phyloP scores from a whole-genome alignment of 208 protist genomes.

The Wallacemonas sp. region DNA sequence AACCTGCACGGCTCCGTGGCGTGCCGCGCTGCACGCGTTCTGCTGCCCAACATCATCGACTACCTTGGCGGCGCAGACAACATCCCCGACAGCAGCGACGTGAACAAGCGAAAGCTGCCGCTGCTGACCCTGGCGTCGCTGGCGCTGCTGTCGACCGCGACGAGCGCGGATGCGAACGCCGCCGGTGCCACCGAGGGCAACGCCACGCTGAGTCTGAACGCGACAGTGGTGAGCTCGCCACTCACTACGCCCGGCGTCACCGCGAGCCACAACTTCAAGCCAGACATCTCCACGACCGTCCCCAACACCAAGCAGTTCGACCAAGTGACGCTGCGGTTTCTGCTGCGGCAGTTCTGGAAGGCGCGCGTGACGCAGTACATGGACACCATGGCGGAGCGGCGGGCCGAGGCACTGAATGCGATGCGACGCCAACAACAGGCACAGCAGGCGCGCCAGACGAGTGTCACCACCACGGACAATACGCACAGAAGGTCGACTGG shows the following conservation, averaged over 20 bases:
- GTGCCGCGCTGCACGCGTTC: conserved; percentile 58
- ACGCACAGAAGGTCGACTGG: too few relatives aligned
- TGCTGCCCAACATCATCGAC: conserved; percentile 52
- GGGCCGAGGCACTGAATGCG: background rate
- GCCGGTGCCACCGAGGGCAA: too few relatives aligned
- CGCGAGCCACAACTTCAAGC: background rate
- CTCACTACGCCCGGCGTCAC: too few relatives aligned
- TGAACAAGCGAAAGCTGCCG: conserved; percentile 49
- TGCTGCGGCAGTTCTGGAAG: conserved; percentile 79
- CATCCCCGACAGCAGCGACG: conserved; percentile 30
- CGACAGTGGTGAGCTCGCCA: too few relatives aligned
- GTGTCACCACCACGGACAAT: too few relatives aligned
- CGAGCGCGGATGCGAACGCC: too few relatives aligned
- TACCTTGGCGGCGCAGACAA: conserved; percentile 56
- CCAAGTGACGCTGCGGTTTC: conserved; percentile 59
- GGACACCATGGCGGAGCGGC: conserved; percentile 33
- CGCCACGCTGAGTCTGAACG: too few relatives aligned
- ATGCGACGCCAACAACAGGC: too few relatives aligned
- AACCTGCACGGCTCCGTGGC: conserved; percentile 60
- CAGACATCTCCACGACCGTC: conserved; percentile 14
- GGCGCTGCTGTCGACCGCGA: conserved; percentile 62
- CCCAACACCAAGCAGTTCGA: conserved; percentile 56
- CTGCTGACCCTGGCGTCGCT: conserved; percentile 77
- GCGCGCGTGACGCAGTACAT: conserved; percentile 59
- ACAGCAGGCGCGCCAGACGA: too few relatives aligned